Evolutionary conservation across 2,329 filamentous ascomycete species (phyloP), one percentile per base, ranked within the genome.

Genomic region (Penicillium sp.): DNA sequence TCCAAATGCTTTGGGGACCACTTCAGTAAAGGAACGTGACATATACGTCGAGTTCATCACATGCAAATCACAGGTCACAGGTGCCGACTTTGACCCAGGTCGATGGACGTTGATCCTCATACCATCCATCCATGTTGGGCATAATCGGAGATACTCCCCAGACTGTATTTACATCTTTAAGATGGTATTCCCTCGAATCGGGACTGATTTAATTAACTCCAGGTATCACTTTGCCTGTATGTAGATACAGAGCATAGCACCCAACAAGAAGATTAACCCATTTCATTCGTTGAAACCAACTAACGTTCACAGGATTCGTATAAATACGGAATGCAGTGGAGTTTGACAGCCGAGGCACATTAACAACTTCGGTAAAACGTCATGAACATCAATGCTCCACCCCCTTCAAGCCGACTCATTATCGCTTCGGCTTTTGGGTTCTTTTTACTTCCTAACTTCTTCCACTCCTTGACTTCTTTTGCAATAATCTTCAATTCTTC

Each of bases 301-400:
- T 25, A 8, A 25, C 8, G 22, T 25, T 34, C 33, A 18, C 33
- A 9, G 14, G 31, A 11, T 22, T 25, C 19, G 14, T 22, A 33
- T 14, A 25, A 16, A 30, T 25, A 19, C 50, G 50, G 57, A 55
- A 45, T 45, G 27, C 14, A 47, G 51, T 52, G 52, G 50, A 53
- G 52, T 49, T 47, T 47, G 35, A 31, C 56, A 66, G 57, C 66
- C 66, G 66, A 68, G 66, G 66, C 61, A 61, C 57, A 65, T 31
- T 31, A 25, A 43, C 45, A 36, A 11, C 49, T 58, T 67, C 64
- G 65, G 65, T 52, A 67, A 67, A 60, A 68, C 66, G 66, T 68
- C 66, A 68, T 68, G 63, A 58, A 63, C 56, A 55, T 56, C 57
- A 50, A 47, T 46, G 46, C 56, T 33, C 11, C 29, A 46, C 48